Evolutionary conservation across 805 yeast species (phyloP).

Genomic region (Sungouiella thailandica): DNA sequence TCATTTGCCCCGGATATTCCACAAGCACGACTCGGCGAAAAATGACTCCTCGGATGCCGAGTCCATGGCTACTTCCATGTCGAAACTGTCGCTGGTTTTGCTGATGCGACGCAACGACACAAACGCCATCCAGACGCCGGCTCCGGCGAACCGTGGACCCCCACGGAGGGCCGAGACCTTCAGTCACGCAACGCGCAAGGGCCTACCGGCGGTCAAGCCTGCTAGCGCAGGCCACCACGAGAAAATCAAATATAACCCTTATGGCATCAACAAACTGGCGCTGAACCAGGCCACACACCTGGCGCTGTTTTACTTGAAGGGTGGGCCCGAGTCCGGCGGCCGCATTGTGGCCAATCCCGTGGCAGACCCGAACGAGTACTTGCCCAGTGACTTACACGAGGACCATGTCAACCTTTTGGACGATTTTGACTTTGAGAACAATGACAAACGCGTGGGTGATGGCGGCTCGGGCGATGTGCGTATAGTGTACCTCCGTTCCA

Average conservation of each 20-base stretch:
- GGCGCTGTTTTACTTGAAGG: slow-evolving; percentile 22
- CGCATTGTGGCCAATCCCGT: slow-evolving; percentile 57
- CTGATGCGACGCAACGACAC: slow-evolving; percentile 11
- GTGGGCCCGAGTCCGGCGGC: slow-evolving; percentile 36
- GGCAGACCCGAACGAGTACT: slow-evolving; percentile 57
- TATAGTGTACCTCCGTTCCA: slow-evolving; percentile 28
- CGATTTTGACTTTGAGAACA: slow-evolving; percentile 44
- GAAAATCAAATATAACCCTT: slow-evolving; percentile 61
- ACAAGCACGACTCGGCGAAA: slow-evolving; percentile 7
- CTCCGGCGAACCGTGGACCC: slow-evolving; percentile 1
- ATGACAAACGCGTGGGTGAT: slow-evolving; percentile 51
- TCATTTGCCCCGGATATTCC: slow-evolving; percentile 18
- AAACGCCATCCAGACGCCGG: slow-evolving; percentile 3
- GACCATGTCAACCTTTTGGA: slow-evolving; percentile 45
- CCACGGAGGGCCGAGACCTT: slow-evolving; percentile 28
- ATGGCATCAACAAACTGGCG: slow-evolving; percentile 43
- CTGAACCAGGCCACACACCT: slow-evolving; percentile 19
- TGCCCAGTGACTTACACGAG: slow-evolving; percentile 53
- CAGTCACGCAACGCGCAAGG: slow-evolving; percentile 31
- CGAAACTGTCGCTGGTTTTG: slow-evolving; percentile 5
- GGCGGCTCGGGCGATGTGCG: slow-evolving; percentile 73
- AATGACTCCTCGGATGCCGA: not conserved
- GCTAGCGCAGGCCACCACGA: slow-evolving; percentile 18
- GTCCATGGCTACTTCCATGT: slow-evolving; percentile 1
- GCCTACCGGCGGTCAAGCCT: slow-evolving; percentile 15